These are phyloP conservation scores for Aegilops longissima DNA, from an alignment of 176 grass and related monocot genomes.

Conservation along the genomic window DNA sequence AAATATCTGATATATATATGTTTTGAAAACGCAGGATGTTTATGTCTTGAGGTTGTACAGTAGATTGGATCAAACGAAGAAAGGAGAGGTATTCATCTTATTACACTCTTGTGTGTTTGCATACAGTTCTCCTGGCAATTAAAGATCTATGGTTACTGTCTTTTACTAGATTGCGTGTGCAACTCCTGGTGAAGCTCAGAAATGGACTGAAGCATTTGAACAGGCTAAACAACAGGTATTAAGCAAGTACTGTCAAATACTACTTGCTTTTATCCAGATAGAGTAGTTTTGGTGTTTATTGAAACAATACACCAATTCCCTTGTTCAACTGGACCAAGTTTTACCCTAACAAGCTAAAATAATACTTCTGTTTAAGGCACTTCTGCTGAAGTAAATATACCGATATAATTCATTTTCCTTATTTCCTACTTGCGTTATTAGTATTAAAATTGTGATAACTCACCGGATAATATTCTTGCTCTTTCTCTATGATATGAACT, in stretches of 20 bases:
- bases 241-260: conserved; percentile 13
- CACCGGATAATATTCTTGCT: not conserved
- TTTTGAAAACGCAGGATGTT: conserved; percentile 53
- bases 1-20: conserved; percentile 20
- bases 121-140: conserved; percentile 8
- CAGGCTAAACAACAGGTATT: conserved; percentile 84
- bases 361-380: not conserved
- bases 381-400: not conserved
- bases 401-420: not conserved
- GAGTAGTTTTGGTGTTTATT: not conserved
- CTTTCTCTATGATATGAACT: not conserved
- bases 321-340: conserved; percentile 12
- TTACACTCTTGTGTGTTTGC: conserved; percentile 10
- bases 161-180: conserved; percentile 83
- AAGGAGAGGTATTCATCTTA: conserved; percentile 76
- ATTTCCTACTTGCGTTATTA: conserved; percentile 11
- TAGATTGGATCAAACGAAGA: conserved; percentile 75
- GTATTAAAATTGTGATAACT: not conserved
- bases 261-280: conserved; percentile 7
- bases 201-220: conserved; percentile 94
- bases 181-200: conserved; percentile 53
- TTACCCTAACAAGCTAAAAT: not conserved
- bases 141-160: not conserved
- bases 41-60: conserved; percentile 80
- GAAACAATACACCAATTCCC: not conserved